Evolutionary conservation across 805 yeast genomes (phyloP).

Genomic region (Candida insectalens): DNA sequence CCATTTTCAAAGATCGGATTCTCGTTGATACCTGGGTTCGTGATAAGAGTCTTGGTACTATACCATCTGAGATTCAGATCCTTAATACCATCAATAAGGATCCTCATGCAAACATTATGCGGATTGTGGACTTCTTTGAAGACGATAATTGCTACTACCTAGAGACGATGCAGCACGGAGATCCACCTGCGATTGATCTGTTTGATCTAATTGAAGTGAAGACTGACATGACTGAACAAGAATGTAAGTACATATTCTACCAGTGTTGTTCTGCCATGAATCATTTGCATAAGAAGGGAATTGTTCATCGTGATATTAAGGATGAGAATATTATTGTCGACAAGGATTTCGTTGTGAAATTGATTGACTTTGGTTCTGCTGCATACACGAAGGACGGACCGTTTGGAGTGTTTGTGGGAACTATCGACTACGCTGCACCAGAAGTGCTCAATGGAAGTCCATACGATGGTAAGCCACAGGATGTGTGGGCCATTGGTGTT

Average conservation of each 20-base stretch:
- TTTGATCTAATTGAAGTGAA: constrained; percentile 88
- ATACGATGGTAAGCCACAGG: constrained; percentile 90
- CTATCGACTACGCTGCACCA: constrained; percentile 96
- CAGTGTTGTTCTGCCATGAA: constrained; percentile 73
- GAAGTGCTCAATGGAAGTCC: constrained; percentile 85
- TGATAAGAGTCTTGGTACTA: constrained; percentile 82
- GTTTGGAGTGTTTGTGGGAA: constrained; percentile 95
- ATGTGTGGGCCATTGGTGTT: constrained; percentile 95
- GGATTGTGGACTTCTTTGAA: constrained; percentile 85
- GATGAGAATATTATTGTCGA: constrained; percentile 92
- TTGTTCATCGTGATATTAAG: constrained; percentile 89
- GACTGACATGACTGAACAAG: constrained; percentile 69
- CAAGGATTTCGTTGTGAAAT: constrained; percentile 65
- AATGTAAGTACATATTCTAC: constrained; percentile 66
- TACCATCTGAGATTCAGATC: constrained; percentile 93
- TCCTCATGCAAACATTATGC: constrained; percentile 83
- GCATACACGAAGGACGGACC: constrained; percentile 89
- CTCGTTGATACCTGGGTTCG: constrained; percentile 97
- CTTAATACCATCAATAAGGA: constrained; percentile 69
- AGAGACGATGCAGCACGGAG: constrained; percentile 86
- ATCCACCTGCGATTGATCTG: constrained; percentile 83
- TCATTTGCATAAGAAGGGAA: constrained; percentile 77
- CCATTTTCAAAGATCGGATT: constrained; percentile 86
- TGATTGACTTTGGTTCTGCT: constrained; percentile 94
- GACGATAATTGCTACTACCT: constrained; percentile 83